Percentiles rank a stretch among this genome's conserved stretches.
phyloP scores from a whole-genome alignment of 768 basidiomycete genomes.

The Mycena maculata region DNA sequence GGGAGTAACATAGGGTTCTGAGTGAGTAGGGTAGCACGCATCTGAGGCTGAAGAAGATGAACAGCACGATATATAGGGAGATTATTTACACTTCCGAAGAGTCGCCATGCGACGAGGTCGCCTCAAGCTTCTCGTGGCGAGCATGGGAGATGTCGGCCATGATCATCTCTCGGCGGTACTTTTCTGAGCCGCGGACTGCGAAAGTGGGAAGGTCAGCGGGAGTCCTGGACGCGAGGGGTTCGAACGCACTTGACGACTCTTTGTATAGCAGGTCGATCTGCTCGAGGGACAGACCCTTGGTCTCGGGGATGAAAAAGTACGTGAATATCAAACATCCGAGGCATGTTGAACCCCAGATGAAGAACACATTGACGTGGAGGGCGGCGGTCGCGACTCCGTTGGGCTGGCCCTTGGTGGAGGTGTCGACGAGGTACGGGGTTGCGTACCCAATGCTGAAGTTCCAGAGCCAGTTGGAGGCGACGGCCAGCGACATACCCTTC shows the following conservation, averaged over 20 bases:
- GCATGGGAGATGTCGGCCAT: no score
- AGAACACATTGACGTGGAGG: slow-evolving; percentile 83
- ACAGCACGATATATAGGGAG: no score
- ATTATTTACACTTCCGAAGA: no score
- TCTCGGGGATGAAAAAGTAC: slow-evolving; percentile 85
- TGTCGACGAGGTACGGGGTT: slow-evolving; percentile 70
- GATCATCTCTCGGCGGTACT: slow-evolving; percentile 22
- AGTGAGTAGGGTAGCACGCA: no score
- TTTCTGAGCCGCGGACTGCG: slow-evolving; percentile 12
- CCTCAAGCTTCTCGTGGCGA: no score
- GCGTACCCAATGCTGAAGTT: slow-evolving; percentile 79
- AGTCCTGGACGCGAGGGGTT: background rate
- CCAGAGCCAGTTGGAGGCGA: slow-evolving; percentile 74
- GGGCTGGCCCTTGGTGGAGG: slow-evolving; percentile 31
- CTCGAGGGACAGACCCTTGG: slow-evolving; percentile 83
- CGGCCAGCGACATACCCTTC: slow-evolving; percentile 82
- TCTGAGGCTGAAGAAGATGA: no score
- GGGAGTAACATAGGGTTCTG: no score
- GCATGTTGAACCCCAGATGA: slow-evolving; percentile 85
- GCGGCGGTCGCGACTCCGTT: slow-evolving; percentile 55
- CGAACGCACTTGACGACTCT: slow-evolving; percentile 44
- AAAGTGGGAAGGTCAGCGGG: background rate
- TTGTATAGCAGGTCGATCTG: slow-evolving; percentile 85
- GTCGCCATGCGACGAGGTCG: no score
- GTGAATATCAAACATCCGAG: slow-evolving; percentile 78